These are phyloP conservation scores for Yamadazyma pseudoaaseri DNA, from an alignment of 1,139 yeast species.

Conservation along the genomic window DNA sequence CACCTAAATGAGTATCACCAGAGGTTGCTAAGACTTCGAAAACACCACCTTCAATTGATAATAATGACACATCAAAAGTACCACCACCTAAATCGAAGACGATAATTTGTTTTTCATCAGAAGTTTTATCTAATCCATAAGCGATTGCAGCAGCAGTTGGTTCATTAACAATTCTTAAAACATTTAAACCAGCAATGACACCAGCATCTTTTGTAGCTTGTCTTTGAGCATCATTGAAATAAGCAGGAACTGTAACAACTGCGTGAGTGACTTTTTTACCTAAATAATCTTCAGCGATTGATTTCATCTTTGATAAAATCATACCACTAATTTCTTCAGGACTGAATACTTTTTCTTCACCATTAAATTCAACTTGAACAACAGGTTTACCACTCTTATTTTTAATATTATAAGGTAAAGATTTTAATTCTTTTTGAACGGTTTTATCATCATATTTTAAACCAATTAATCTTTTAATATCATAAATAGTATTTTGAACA, in stretches of 20 bases:
- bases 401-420: constrained; percentile 70
- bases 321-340: constrained; percentile 92
- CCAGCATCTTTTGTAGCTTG: constrained; percentile 99
- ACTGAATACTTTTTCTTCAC: constrained; percentile 69
- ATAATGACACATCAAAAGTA: constrained; percentile 52
- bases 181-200: constrained; percentile 92
- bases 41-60: constrained; percentile 53
- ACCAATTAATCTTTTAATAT: constrained; percentile 85
- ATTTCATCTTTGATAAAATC: constrained; percentile 90
- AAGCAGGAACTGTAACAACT: constrained; percentile 96
- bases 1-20: constrained; percentile 62
- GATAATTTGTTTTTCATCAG: constrained; percentile 48
- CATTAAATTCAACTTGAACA: constrained; percentile 68
- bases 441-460: constrained; percentile 70
- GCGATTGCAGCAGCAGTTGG: constrained; percentile 99
- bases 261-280: constrained; percentile 91
- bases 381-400: constrained; percentile 78
- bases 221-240: constrained; percentile 97
- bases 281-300: constrained; percentile 87
- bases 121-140: constrained; percentile 86
- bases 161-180: constrained; percentile 92
- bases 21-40: constrained; percentile 53
- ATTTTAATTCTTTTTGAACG: constrained; percentile 81
- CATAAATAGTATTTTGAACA: constrained; percentile 77
- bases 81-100: constrained; percentile 57